Base-by-base conservation (phyloP, 345 rosid species). In the Psidium friedrichsthalianum region DNA sequence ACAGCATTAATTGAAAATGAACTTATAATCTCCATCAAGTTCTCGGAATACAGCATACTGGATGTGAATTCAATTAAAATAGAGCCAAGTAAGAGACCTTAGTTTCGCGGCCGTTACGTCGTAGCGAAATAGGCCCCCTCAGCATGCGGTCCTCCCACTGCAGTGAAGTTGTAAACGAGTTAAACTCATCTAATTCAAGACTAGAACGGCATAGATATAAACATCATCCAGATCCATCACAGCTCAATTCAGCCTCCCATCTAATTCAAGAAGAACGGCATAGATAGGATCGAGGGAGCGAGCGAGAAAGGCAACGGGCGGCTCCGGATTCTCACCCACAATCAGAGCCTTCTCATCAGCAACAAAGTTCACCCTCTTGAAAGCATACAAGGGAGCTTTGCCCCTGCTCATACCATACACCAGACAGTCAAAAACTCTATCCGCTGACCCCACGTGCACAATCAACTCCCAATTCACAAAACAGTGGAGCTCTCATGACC, bases 131-230 rank as follows among this genome's bases (percentile, higher is more conserved):
- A 96, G 96, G 6, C 99, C 98, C 98, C 89, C 92, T 93, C 88
- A 92, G 96, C 88, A 93, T 82, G 29, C 99, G 94, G 29, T 96
- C 98, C 89, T 97, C 99, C 99, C 99, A 97, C 99, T 97, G 83
- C 69, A 90, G 87, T 82, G 20, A 90, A 56, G 82, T 36, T 29
- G 57, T 13, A 82, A 85, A 84, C 78, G 4, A 87, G 22, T 54
- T 84, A 52, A 90, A 56, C 40, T 54, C 64, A 40, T 69, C 21
- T 54, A 24, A 40, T 81, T 44, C 32, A 18, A 61, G 14, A 20
- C n/a, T 27, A 52, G 58, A 85, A 29, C 27, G 21, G 15, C 51
- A 16, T 27, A 82, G 24, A 56, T 56, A 56, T 36, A 53, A 61
- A 57, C 47, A 86, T 51, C 29, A 81, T 47, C 21, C 83, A 82